Percentiles rank a stretch among this genome's conserved stretches.
Evolutionary conservation across 805 yeast species (phyloP).

Genomic region (Wickerhamiella azymoides): DNA sequence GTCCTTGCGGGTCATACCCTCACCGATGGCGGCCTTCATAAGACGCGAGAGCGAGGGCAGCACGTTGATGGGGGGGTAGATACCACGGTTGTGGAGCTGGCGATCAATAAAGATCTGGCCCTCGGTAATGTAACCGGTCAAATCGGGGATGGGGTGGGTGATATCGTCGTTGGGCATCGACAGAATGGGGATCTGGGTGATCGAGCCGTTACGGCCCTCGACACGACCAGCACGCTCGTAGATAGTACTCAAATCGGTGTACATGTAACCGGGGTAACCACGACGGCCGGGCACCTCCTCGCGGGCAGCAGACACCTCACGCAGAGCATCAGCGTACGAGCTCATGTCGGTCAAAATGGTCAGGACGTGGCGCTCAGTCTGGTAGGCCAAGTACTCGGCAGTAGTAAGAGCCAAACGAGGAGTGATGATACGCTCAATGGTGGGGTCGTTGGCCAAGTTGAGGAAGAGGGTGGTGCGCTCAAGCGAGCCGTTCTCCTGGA

Average conservation of each 20-base stretch:
- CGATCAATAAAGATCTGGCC: constrained; percentile 98
- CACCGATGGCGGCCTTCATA: constrained; percentile 99
- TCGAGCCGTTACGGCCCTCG: constrained; percentile 98
- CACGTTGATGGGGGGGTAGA: constrained; percentile 97
- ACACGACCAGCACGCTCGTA: constrained; percentile 99
- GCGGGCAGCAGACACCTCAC: constrained; percentile 99
- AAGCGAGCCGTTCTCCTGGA: constrained; percentile 96
- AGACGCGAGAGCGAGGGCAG: constrained; percentile 94
- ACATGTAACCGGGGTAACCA: constrained; percentile 99
- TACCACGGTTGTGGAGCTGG: constrained; percentile 89
- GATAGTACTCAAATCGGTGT: constrained; percentile 96
- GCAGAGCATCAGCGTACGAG: constrained; percentile 98
- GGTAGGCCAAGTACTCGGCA: constrained; percentile 96
- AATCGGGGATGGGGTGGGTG: constrained; percentile 99
- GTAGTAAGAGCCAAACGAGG: constrained; percentile 98
- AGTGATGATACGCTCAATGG: constrained; percentile 97
- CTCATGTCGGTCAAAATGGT: constrained; percentile 98
- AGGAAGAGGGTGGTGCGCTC: constrained; percentile 95
- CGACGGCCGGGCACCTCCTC: constrained; percentile 99
- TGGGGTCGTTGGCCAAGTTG: constrained; percentile 97
- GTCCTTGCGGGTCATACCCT: constrained; percentile 98
- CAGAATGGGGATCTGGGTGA: constrained; percentile 95
- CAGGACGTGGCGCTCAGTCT: constrained; percentile 97
- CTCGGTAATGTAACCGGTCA: constrained; percentile 98
- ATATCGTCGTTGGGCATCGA: constrained; percentile 99